Conservation (phyloP, 768 basidiomycete species). For the Lentinula sp. region DNA sequence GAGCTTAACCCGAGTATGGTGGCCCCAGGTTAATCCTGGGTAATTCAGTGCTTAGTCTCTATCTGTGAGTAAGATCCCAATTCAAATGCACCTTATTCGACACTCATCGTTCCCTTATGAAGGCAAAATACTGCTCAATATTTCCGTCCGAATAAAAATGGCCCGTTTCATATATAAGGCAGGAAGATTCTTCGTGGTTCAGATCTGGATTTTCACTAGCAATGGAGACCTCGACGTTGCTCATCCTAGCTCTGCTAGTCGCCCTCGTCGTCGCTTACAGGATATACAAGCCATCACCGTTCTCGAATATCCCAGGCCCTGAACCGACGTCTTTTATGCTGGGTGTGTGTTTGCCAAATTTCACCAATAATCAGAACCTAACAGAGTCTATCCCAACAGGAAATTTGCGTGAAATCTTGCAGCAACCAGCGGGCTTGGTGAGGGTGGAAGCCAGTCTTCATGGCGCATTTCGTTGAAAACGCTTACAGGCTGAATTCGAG, state of each 20-base stretch:
- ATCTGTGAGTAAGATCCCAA: neutral
- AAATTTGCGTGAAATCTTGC: constrained; percentile 5
- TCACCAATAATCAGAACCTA: neutral
- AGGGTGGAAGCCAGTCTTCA: neutral
- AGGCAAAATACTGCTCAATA: neutral
- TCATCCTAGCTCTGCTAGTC: neutral
- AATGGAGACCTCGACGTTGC: neutral
- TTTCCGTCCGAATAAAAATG: neutral
- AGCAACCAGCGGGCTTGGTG: constrained; percentile 4
- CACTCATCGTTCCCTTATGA: neutral
- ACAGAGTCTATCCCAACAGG: neutral
- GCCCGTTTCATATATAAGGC: neutral
- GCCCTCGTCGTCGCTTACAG: neutral
- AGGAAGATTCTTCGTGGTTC: too few species aligned
- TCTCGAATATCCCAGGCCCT: neutral
- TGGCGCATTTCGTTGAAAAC: neutral
- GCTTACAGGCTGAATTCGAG: neutral
- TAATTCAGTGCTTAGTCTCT: neutral
- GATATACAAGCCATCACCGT: neutral
- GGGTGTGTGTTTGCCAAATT: neutral
- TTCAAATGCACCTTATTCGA: too few species aligned
- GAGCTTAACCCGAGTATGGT: too few species aligned
- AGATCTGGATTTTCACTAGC: neutral
- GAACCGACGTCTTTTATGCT: neutral
- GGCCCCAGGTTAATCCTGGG: neutral